phyloP scores from a whole-genome alignment of 2,329 filamentous ascomycete species.

The Pestalotiopsis fici region DNA sequence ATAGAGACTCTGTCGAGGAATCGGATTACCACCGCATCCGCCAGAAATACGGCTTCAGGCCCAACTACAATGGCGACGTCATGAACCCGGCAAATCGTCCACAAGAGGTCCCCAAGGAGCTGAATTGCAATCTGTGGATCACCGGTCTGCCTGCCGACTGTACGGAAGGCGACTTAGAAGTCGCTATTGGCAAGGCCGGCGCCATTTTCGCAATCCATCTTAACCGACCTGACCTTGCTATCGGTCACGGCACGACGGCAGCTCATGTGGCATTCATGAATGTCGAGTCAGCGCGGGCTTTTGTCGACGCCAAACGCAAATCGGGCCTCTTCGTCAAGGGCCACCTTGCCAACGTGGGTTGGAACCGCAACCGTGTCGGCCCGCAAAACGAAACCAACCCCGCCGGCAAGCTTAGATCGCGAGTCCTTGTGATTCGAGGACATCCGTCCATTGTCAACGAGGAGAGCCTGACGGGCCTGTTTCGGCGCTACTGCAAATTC shows the following conservation, averaged over 20 bases:
- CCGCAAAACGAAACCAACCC: too few relatives aligned
- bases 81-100: not conserved
- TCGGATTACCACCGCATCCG: not conserved
- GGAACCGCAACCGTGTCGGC: not conserved
- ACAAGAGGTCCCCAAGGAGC: not conserved
- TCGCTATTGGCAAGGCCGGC: not conserved
- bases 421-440: not conserved
- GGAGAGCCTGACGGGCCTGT: not conserved
- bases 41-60: not conserved
- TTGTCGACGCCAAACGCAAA: not conserved
- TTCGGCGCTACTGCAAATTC: not conserved
- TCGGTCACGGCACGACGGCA: not conserved
- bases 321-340: not conserved
- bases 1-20: too few relatives aligned
- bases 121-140: not conserved
- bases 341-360: not conserved
- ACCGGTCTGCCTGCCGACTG: not conserved
- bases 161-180: not conserved
- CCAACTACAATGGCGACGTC: not conserved
- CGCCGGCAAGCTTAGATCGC: not conserved
- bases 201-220: not conserved
- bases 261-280: not conserved
- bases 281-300: not conserved
- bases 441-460: not conserved
- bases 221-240: not conserved